These are phyloP conservation scores for Macadamia tetraphylla DNA, from an alignment of 164 flowering plant genomes.

Conservation along the genomic window DNA sequence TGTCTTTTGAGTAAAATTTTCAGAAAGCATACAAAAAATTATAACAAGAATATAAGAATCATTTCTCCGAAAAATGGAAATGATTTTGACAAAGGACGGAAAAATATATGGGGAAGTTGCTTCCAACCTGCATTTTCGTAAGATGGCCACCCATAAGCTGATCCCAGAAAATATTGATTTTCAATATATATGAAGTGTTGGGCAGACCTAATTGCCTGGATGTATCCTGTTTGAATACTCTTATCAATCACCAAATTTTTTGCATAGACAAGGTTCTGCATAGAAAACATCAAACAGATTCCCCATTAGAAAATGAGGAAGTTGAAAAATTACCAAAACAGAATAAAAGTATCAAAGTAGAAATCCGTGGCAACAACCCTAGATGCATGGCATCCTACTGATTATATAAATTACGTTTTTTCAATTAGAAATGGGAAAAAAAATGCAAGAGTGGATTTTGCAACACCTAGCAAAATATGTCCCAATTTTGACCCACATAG, in stretches of 20 bases:
- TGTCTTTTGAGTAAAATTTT: too few relatives aligned
- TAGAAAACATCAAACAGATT: constrained; percentile 7
- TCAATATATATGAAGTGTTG: constrained; percentile 79
- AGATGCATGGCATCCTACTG: background rate
- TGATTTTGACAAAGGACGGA: background rate
- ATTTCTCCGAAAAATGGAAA: background rate
- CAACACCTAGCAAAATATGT: too few relatives aligned
- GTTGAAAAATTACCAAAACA: background rate
- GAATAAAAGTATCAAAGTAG: too few relatives aligned
- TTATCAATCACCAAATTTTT: constrained; percentile 61
- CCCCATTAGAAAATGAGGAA: background rate
- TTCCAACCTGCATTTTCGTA: constrained; percentile 67
- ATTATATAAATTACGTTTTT: background rate
- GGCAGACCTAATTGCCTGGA: constrained; percentile 81
- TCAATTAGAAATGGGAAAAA: too few relatives aligned
- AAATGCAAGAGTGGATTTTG: too few relatives aligned
- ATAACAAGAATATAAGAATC: background rate
- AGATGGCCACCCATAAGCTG: constrained; percentile 83
- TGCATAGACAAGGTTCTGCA: constrained; percentile 59
- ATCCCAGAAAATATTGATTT: constrained; percentile 77
- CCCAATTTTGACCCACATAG: too few relatives aligned
- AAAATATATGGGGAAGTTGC: background rate
- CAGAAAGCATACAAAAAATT: too few relatives aligned
- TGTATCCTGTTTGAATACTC: constrained; percentile 82
- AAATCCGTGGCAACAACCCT: too few relatives aligned